Conservation (phyloP, 306 rosid genomes). For the Glycine soja region DNA sequence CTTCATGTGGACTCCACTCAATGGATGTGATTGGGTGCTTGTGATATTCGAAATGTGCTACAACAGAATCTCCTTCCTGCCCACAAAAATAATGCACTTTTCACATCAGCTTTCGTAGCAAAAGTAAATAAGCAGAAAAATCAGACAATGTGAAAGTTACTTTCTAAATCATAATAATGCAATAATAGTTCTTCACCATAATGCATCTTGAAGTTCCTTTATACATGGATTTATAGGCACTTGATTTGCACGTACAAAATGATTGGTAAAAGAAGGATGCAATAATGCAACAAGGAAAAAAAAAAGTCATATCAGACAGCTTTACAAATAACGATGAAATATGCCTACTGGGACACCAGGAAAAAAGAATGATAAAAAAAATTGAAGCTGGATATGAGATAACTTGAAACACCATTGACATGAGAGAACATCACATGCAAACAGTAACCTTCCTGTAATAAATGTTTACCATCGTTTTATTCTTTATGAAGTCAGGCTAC, state of each 20-base stretch:
- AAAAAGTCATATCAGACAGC: slow-evolving; percentile 5
- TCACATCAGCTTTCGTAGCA: slow-evolving; percentile 32
- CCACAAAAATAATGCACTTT: slow-evolving; percentile 40
- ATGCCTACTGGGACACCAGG: neutral
- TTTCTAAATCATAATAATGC: slow-evolving; percentile 9
- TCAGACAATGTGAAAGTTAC: slow-evolving; percentile 9
- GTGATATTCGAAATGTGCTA: slow-evolving; percentile 90
- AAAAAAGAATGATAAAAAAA: neutral
- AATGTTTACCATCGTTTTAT: neutral
- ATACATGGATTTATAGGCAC: slow-evolving; percentile 13
- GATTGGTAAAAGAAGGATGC: neutral
- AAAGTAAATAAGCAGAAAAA: slow-evolving; percentile 23
- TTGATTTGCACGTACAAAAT: slow-evolving; percentile 11
- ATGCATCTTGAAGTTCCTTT: slow-evolving; percentile 18
- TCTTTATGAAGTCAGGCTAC: neutral
- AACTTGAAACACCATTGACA: slow-evolving; percentile 33
- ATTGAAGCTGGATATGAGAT: slow-evolving; percentile 12
- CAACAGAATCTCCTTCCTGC: slow-evolving; percentile 82
- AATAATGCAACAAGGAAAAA: neutral
- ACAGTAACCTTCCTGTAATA: slow-evolving; percentile 6
- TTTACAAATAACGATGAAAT: slow-evolving; percentile 2
- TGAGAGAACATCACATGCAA: neutral
- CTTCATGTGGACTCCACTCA: slow-evolving; percentile 97
- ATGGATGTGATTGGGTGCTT: slow-evolving; percentile 90
- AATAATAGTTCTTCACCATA: slow-evolving; percentile 26